phyloP scores from a whole-genome alignment of 352 stramenopile species.

The Globisporangium uncinulatum region DNA sequence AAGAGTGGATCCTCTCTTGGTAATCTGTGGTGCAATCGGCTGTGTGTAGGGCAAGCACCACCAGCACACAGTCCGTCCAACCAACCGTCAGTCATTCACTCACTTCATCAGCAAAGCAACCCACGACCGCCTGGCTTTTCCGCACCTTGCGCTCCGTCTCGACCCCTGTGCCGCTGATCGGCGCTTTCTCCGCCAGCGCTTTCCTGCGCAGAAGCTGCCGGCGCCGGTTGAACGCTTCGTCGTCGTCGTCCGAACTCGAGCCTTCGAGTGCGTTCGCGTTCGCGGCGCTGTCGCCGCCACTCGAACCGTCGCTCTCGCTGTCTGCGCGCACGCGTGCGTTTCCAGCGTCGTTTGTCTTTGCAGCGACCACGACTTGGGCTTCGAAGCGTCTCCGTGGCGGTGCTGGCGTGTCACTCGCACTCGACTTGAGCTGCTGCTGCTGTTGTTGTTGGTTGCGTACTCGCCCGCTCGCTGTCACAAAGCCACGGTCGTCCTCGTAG shows the following conservation, averaged over 20 bases:
- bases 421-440: neutral
- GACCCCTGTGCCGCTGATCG: slow-evolving; percentile 8
- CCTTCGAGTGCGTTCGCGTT: slow-evolving; percentile 52
- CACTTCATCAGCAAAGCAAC: neutral
- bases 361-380: slow-evolving; percentile 40
- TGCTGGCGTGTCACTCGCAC: slow-evolving; percentile 10
- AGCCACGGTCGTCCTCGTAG: slow-evolving; percentile 74
- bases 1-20: slow-evolving; percentile 18
- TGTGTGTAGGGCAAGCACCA: neutral
- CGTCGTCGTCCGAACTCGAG: slow-evolving; percentile 73
- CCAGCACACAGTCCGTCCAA: neutral
- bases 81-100: neutral
- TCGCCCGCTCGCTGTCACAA: slow-evolving; percentile 64
- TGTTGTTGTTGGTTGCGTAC: slow-evolving; percentile 27
- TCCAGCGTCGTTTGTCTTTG: slow-evolving; percentile 2
- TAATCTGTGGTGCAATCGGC: slow-evolving; percentile 29
- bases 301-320: slow-evolving; percentile 18
- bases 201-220: slow-evolving; percentile 59
- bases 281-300: slow-evolving; percentile 28
- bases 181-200: slow-evolving; percentile 27
- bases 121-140: too few species aligned
- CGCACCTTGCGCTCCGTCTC: slow-evolving; percentile 4
- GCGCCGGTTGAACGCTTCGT: slow-evolving; percentile 63
- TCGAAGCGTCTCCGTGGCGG: slow-evolving; percentile 45
- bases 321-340: slow-evolving; percentile 2